phyloP scores from a whole-genome alignment of 306 rosid genomes.

The Senna siamea region DNA sequence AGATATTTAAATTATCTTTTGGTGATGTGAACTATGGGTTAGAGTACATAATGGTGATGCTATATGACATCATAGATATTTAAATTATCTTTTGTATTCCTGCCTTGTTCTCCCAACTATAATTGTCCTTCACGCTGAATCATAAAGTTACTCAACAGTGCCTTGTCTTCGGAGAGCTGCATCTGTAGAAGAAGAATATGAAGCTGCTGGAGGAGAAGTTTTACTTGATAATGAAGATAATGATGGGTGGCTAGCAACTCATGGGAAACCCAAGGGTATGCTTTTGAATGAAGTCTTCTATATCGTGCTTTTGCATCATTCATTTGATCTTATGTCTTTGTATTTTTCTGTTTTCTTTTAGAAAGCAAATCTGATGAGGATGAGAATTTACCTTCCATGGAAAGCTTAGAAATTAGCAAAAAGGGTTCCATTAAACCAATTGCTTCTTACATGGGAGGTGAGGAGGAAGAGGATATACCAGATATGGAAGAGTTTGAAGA shows the following conservation, averaged over 20 bases:
- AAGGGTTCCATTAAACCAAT: constrained; percentile 50
- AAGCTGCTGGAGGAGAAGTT: constrained; percentile 96
- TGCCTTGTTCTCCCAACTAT: neutral
- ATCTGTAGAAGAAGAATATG: constrained; percentile 93
- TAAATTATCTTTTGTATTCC: constrained; percentile 1
- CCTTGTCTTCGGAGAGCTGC: constrained; percentile 95
- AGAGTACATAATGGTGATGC: neutral
- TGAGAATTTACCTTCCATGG: constrained; percentile 87
- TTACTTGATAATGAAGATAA: constrained; percentile 88
- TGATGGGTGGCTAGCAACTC: constrained; percentile 98
- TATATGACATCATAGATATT: too few species aligned
- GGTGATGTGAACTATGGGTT: neutral
- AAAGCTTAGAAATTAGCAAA: constrained; percentile 75
- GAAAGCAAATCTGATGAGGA: constrained; percentile 74
- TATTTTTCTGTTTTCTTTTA: constrained; percentile 32
- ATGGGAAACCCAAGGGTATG: constrained; percentile 89
- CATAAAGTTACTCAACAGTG: constrained; percentile 55
- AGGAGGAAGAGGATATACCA: constrained; percentile 89
- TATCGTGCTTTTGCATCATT: constrained; percentile 2
- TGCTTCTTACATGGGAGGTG: constrained; percentile 61
- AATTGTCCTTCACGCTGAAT: constrained; percentile 29
- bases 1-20: neutral
- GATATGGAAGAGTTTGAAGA: constrained; percentile 88
- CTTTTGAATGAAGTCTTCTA: constrained; percentile 7
- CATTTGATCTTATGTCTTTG: constrained; percentile 22